Base-by-base conservation (phyloP, 805 yeast species). In the Schwanniomyces vanrijiae region DNA sequence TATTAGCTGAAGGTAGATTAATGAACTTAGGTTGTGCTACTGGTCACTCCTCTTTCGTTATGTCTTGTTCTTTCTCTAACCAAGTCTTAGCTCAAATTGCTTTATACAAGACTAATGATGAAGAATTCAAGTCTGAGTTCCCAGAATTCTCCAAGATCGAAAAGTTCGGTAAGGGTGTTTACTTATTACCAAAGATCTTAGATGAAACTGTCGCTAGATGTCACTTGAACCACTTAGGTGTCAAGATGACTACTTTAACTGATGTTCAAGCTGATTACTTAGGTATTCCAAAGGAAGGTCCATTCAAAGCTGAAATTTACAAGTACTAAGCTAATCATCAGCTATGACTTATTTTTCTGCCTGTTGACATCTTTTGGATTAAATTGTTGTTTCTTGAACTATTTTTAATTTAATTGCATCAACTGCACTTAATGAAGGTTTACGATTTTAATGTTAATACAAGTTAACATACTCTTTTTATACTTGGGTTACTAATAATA, bases 11-110 rank as follows among this genome's bases (percentile, higher is more conserved):
- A 77, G 99, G 99, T 80, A 90, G 99, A 82, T 86, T 92, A 67
- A 98, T 92, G 71, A 92, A 92, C 90, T 83, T 92, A 71, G 99
- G 99, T 66, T 94, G 98, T 81, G 99, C 98, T 71, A 92, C 98
- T 66, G 99, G 99, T 71, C 99, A 92, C 83, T 88, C 98, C 44
- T 90, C 97, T 37, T 92, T 92, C 71, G 99, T 92, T 68, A 92
- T 92, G 99, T 90, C 97, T 55, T 94, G 98, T 80, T 94, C 98
- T 47, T 92, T 92, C 96, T 89, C 97, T 64, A 92, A 92, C 88
- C 99, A 92, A 82, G 98, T 92, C 56, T 82, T 92, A 71, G 99
- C 99, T 63, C 99, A 92, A 81, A 92, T 91, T 67, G 98, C 97
- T 65, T 80, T 91, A 71, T 92, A 80, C 95, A 92, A 90, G 76